Evolutionary conservation across 2,329 filamentous ascomycete genomes (phyloP), one percentile per base, ranked within the genome.

Genomic region (Epichloe sibirici): DNA sequence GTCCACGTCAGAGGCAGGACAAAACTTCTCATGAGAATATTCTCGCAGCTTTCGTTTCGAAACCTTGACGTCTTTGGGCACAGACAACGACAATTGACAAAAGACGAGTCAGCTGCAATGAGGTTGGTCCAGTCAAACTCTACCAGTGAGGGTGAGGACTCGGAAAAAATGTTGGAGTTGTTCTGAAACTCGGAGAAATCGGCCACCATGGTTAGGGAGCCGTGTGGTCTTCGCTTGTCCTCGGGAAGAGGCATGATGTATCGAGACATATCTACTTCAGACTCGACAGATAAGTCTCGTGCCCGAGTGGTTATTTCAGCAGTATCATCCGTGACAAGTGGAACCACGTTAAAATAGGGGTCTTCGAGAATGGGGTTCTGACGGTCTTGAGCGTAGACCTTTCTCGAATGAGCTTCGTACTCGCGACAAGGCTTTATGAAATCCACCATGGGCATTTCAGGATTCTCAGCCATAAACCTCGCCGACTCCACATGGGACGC

Each of bases 71-170:
- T 81, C 68, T 3, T 77, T 68, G 5, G 83, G 84, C 5, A 88
- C 79, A 0, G 88, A 85, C 13, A 94, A 69, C 37, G 94, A 74
- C 84, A 84, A 51, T 90, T 94, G 50, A 88, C 81, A 1, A 91
- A 88, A 1, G 87, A 83, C 48, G 85, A 90, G 11, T 89, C 89
- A 42, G 88, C 86, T 34, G 81, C 89, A 15, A 93, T 82, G 15
- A 94, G 81, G 63, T 93, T 93, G 62, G 69, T 81, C 88, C 88
- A 94, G 63, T 91, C 81, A 58, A 94, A 65, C 48, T 91, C 88
- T 34, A 75, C 74, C 31, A 94, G 71, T 0, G 86, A 83, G 2
- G 81, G 71, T 0, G 86, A 83, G 2, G 81, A 85, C 67, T 95
- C 89, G 1, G 85, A 89, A 63, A 95, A 95, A 54, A 94, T 65